These are phyloP conservation scores for Debaryomyces sp. DNA, from an alignment of 1,139 yeast genomes.

Conservation along the genomic window DNA sequence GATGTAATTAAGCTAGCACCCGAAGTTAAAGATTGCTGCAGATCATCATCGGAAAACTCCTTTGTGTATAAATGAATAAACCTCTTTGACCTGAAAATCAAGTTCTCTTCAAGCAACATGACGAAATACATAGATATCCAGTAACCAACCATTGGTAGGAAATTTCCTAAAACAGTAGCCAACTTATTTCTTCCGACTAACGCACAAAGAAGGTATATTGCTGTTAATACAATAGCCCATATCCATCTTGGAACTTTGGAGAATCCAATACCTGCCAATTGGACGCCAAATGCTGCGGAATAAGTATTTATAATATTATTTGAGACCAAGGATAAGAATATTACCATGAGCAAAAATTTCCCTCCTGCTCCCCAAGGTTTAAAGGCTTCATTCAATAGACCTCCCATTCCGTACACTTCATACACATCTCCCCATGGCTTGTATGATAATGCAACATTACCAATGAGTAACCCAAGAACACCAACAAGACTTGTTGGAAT, in stretches of 20 bases:
- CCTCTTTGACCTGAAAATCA: slow-evolving; percentile 62
- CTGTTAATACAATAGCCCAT: slow-evolving; percentile 69
- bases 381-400: slow-evolving; percentile 68
- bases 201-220: slow-evolving; percentile 67
- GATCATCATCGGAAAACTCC: slow-evolving; percentile 46
- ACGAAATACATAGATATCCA: slow-evolving; percentile 87
- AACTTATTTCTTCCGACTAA: slow-evolving; percentile 78
- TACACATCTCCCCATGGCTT: slow-evolving; percentile 64
- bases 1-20: slow-evolving; percentile 9
- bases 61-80: slow-evolving; percentile 52
- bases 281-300: slow-evolving; percentile 81
- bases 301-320: slow-evolving; percentile 82
- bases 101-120: slow-evolving; percentile 71
- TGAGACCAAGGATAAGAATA: slow-evolving; percentile 75
- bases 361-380: slow-evolving; percentile 81
- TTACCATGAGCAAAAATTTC: slow-evolving; percentile 67
- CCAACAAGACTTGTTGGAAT: slow-evolving; percentile 82
- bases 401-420: slow-evolving; percentile 71
- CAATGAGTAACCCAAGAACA: slow-evolving; percentile 69
- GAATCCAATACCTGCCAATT: slow-evolving; percentile 63
- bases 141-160: slow-evolving; percentile 92
- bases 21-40: not conserved
- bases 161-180: slow-evolving; percentile 77
- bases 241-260: slow-evolving; percentile 79
- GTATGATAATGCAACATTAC: slow-evolving; percentile 67